These are phyloP conservation scores for Castanospermum australe DNA, from an alignment of 306 rosid species.

Conservation along the genomic window DNA sequence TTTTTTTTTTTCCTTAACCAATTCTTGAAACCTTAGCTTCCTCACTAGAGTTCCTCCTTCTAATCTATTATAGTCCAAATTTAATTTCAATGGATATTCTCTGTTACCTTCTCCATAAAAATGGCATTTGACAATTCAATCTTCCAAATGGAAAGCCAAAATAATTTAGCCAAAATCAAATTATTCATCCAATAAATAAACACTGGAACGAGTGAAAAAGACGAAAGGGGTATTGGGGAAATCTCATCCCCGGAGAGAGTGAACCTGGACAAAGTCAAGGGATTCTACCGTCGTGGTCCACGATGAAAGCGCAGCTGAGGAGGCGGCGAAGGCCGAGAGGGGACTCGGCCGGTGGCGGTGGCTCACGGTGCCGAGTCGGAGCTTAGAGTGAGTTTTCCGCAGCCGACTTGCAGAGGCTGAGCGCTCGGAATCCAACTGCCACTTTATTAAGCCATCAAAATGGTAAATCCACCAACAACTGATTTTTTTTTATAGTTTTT, in stretches of 20 bases:
- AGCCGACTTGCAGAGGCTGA: neutral
- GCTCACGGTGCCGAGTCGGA: neutral
- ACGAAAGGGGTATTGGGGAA: neutral
- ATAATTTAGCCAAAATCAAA: neutral
- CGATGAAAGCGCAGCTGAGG: neutral
- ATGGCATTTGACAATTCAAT: neutral
- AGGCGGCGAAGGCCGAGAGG: neutral
- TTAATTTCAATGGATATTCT: neutral
- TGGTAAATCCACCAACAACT: too few species aligned
- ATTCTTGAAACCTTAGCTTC: neutral
- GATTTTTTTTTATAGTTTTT: too few species aligned
- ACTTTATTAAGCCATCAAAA: too few species aligned
- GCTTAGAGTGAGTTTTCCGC: neutral
- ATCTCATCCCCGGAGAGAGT: neutral
- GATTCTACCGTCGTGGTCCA: neutral
- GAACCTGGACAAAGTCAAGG: neutral
- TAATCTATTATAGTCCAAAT: neutral
- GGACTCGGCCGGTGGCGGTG: neutral
- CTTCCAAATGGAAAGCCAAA: neutral
- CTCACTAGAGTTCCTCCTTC: neutral
- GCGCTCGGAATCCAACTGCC: too few species aligned
- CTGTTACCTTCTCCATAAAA: neutral
- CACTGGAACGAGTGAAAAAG: neutral
- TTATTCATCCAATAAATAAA: neutral
- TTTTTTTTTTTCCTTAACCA: neutral